Conservation (phyloP, 768 basidiomycete genomes). For the Panaeolus cyanescens region DNA sequence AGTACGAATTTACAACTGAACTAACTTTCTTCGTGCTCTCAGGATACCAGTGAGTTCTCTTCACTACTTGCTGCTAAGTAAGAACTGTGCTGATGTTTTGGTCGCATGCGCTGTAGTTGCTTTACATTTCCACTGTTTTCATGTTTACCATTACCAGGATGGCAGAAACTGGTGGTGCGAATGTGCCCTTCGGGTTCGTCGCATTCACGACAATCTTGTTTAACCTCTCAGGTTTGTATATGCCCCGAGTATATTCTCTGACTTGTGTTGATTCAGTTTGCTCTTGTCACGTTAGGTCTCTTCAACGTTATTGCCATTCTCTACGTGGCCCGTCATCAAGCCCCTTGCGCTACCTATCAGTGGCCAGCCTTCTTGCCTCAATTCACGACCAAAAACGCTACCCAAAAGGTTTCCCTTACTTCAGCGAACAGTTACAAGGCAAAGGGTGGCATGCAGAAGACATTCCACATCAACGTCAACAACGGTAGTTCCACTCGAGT, state of each 20-base stretch:
- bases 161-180: constrained; percentile 21
- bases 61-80: neutral
- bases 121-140: constrained; percentile 27
- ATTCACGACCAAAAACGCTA: neutral
- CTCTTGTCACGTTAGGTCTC: constrained; percentile 8
- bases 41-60: neutral
- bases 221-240: constrained; percentile 29
- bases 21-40: neutral
- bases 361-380: neutral
- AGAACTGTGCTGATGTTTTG: neutral
- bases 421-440: neutral
- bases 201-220: constrained; percentile 24
- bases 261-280: neutral
- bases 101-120: constrained; percentile 14
- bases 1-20: neutral
- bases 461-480: neutral
- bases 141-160: constrained; percentile 32
- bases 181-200: constrained; percentile 25
- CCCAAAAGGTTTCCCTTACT: neutral
- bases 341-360: neutral
- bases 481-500: neutral
- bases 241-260: neutral
- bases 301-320: constrained; percentile 18
- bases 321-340: constrained; percentile 8
- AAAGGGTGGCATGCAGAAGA: neutral